Percentiles rank a stretch among this genome's conserved stretches.
Evolutionary conservation across 2,329 filamentous ascomycete species (phyloP).

Genomic region (Alternaria sp.): DNA sequence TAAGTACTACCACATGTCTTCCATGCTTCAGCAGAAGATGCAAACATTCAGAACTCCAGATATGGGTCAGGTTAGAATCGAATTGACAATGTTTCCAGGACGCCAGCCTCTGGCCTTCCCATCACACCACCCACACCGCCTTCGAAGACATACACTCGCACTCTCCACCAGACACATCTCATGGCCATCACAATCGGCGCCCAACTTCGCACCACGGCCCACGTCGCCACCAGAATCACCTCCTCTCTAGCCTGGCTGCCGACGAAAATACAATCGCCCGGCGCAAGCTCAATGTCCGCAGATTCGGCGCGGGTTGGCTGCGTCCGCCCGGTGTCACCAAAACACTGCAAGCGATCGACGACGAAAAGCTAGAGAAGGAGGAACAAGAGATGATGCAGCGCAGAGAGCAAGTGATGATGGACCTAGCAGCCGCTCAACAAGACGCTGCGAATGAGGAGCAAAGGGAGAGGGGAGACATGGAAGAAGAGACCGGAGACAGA

Average conservation of each 20-base stretch:
- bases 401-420: conserved; percentile 74
- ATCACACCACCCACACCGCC: conserved; percentile 30
- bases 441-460: conserved; percentile 49
- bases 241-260: conserved; percentile 72
- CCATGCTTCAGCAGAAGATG: not conserved
- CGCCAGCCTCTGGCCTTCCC: conserved; percentile 44
- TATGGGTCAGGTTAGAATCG: not conserved
- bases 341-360: conserved; percentile 86
- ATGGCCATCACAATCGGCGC: conserved; percentile 28
- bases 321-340: conserved; percentile 87
- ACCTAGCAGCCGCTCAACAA: conserved; percentile 70
- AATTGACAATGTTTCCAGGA: conserved; percentile 34
- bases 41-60: not conserved
- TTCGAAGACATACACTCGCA: conserved; percentile 30
- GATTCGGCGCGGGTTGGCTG: conserved; percentile 90
- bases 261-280: conserved; percentile 81
- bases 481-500: conserved; percentile 39
- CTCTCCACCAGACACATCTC: conserved; percentile 30
- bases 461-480: conserved; percentile 54
- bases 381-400: conserved; percentile 81
- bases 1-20: conserved; percentile 12
- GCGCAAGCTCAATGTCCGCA: conserved; percentile 81
- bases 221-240: conserved; percentile 28
- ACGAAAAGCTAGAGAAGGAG: conserved; percentile 87
- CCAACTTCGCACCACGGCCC: conserved; percentile 30